These are phyloP conservation scores for Fusarium musae DNA, from an alignment of 2,329 filamentous ascomycete species.

Conservation along the genomic window DNA sequence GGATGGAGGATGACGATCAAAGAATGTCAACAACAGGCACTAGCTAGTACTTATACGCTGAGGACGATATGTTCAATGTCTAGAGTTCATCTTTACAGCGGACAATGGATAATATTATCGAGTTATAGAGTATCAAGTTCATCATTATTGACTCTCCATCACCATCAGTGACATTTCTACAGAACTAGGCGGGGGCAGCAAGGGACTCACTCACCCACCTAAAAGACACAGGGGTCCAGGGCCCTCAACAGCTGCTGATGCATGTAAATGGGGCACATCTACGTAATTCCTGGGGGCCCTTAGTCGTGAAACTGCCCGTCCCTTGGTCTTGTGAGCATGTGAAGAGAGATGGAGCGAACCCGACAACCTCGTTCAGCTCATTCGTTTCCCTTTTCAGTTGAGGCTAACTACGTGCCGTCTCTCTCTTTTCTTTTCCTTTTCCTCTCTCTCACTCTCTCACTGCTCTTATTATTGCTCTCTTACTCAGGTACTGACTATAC, in stretches of 20 bases:
- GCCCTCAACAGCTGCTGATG: conserved; percentile 19
- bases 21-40: not conserved
- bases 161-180: not conserved
- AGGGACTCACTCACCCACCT: conserved; percentile 1
- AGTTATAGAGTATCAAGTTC: not conserved
- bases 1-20: conserved; percentile 7
- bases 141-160: not conserved
- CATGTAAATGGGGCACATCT: conserved; percentile 26
- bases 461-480: not conserved
- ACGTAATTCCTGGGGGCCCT: conserved; percentile 35
- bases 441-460: not conserved
- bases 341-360: conserved; percentile 12
- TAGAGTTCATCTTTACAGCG: not conserved
- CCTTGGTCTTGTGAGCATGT: conserved; percentile 40
- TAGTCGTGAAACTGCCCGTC: conserved; percentile 11
- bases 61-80: not conserved
- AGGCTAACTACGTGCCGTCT: not conserved
- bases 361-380: not conserved
- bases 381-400: not conserved
- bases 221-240: conserved; percentile 14
- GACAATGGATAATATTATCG: too few species aligned
- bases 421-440: not conserved
- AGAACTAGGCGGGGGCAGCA: conserved; percentile 18
- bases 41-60: not conserved
- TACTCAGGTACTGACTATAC: not conserved